phyloP scores from a whole-genome alignment of 208 protist species.

The Trypanosoma caninum region DNA sequence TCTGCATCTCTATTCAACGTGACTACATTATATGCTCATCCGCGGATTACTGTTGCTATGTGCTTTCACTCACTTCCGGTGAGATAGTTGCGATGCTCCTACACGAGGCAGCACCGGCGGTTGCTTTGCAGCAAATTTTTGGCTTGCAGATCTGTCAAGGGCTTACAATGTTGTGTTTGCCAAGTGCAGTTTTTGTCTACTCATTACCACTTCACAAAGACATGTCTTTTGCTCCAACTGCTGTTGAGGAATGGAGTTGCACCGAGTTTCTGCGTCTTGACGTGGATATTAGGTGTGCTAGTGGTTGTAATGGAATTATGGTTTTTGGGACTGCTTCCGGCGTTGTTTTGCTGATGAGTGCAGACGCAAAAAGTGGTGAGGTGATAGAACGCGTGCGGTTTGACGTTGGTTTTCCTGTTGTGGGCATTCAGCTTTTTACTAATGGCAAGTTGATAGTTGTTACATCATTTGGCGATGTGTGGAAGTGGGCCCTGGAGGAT shows the following conservation, averaged over 20 bases:
- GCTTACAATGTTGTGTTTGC: conserved; percentile 33
- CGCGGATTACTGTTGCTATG: conserved; percentile 53
- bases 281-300: conserved; percentile 45
- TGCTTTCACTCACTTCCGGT: conserved; percentile 46
- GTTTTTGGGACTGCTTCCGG: conserved; percentile 65
- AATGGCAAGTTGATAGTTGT: conserved; percentile 66
- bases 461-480: conserved; percentile 74
- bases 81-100: conserved; percentile 31
- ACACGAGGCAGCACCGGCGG: conserved; percentile 29
- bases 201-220: background rate
- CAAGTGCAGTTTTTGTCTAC: conserved; percentile 37
- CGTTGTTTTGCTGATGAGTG: conserved; percentile 60
- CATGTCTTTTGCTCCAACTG: background rate
- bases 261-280: conserved; percentile 24
- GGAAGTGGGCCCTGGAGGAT: conserved; percentile 72
- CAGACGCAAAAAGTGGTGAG: conserved; percentile 23
- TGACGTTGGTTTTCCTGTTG: conserved; percentile 78
- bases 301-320: conserved; percentile 45
- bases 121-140: conserved; percentile 29
- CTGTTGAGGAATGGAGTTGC: conserved; percentile 24
- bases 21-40: conserved; percentile 52
- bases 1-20: conserved; percentile 37
- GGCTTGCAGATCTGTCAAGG: conserved; percentile 2
- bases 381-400: conserved; percentile 68
- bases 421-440: conserved; percentile 57